Base-by-base conservation (phyloP, 2,329 filamentous ascomycete genomes). In the Fusarium pseudograminearum region DNA sequence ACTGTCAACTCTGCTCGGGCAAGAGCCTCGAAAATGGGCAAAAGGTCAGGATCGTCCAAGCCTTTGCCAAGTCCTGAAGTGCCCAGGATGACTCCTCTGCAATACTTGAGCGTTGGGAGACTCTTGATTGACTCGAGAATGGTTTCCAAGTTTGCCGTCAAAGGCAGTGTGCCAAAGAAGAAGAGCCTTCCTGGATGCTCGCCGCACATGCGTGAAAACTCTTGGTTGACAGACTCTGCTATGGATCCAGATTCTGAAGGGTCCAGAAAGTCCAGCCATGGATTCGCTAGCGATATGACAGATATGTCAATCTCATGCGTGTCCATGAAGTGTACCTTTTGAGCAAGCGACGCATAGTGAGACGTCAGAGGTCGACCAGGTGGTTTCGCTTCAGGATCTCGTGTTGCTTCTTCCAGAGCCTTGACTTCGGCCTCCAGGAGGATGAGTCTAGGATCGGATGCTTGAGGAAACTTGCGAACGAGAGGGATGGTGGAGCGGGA, bases 321-420 rank as follows among this genome's bases (percentile, higher is more conserved):
- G 78, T 93, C 86, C 94, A 98, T 98, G 81, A 98, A 97, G 50
- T 88, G 85, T 16, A 97, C 85, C 76, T 97, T 98, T 73, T 93
- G 86, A 18, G 84, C 81, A 61, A 97, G 90, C 45, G 93, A 92
- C 67, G 90, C 93, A 83, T 95, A 98, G 74, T 94, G 92, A 1
- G 89, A 84, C 24, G 93, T 95, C 44, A 98, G 88, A 5, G 94
- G 94, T 5, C 94, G 89, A 38, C 94, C 94, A 4, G 92, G 90
- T 11, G 88, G 86, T 45, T 85, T 87, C 22, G 83, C 81, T 4
- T 84, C 78, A 26, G 85, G 80, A 76, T 89, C 85, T 71, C 87
- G 82, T 53, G 83, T 80, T 4, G 89, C 82, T 52, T 81, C 80
- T n/a, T 84, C 79, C 22, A 86, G 76, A 5, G 81, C 79, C 47